Conservation (phyloP, 2,329 filamentous ascomycete genomes). For the Fusarium vanettenii region DNA sequence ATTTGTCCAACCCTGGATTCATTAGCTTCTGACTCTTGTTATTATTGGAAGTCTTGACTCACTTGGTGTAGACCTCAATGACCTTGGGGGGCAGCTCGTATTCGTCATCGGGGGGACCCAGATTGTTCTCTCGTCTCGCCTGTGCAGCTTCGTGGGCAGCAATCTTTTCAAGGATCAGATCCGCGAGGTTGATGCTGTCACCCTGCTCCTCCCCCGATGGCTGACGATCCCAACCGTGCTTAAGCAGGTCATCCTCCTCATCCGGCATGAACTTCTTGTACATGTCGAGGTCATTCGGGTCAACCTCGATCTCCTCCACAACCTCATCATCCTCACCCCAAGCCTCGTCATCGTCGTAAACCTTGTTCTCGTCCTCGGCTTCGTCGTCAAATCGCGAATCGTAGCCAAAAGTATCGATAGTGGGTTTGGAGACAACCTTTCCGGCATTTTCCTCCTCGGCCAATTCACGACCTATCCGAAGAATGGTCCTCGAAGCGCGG, state of each 20-base stretch:
- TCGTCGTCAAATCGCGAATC: constrained; percentile 77
- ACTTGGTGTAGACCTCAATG: constrained; percentile 93
- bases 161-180: constrained; percentile 94
- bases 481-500: constrained; percentile 87
- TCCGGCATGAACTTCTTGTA: constrained; percentile 90
- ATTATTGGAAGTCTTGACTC: constrained; percentile 40
- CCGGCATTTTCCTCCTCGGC: constrained; percentile 77
- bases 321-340: constrained; percentile 85
- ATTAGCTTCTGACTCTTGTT: constrained; percentile 18
- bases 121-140: constrained; percentile 49
- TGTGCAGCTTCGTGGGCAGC: constrained; percentile 85
- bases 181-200: constrained; percentile 83
- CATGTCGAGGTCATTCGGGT: constrained; percentile 87
- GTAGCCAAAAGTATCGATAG: constrained; percentile 76
- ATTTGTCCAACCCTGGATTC: constrained; percentile 79
- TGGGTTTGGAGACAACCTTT: constrained; percentile 54
- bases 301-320: constrained; percentile 80
- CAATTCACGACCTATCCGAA: constrained; percentile 89
- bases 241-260: constrained; percentile 78
- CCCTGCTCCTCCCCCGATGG: constrained; percentile 58
- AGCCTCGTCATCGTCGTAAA: constrained; percentile 68
- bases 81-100: constrained; percentile 91
- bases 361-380: constrained; percentile 57
- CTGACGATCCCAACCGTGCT: constrained; percentile 69
- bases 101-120: constrained; percentile 77